phyloP scores from a whole-genome alignment of 108 stramenopile species.

The Cylindrotheca closterium region DNA sequence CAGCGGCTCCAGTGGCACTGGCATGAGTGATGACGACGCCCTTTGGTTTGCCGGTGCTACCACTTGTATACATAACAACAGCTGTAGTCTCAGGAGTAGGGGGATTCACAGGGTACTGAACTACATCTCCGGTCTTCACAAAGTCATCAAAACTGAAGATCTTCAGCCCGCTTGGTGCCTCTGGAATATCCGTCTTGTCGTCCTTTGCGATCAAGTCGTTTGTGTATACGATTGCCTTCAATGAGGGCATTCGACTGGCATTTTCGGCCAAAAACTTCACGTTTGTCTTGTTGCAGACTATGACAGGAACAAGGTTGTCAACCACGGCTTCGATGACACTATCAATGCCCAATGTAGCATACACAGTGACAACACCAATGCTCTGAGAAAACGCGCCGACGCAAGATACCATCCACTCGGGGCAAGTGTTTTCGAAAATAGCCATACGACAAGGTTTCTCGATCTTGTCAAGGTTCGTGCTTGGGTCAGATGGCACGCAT shows the following conservation, averaged over 20 bases:
- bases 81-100: conserved; percentile 21
- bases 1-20: conserved; percentile 72
- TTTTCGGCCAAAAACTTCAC: conserved; percentile 15
- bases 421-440: conserved; percentile 31
- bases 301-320: conserved; percentile 12
- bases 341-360: conserved; percentile 32
- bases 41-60: conserved; percentile 90
- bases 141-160: conserved; percentile 7
- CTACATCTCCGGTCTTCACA: not conserved
- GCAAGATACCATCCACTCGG: conserved; percentile 21
- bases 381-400: conserved; percentile 28
- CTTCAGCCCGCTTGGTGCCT: not conserved
- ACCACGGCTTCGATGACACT: conserved; percentile 18
- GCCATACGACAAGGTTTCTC: conserved; percentile 15
- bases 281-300: conserved; percentile 19
- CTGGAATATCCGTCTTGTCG: conserved; percentile 3
- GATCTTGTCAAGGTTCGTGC: conserved; percentile 16
- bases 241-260: conserved; percentile 23
- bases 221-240: too few relatives aligned
- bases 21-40: conserved; percentile 92
- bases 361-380: conserved; percentile 23
- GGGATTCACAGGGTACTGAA: not conserved
- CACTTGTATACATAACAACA: conserved; percentile 37
- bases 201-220: conserved; percentile 19
- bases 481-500: conserved; percentile 21